Evolutionary conservation across 179 eudicot species (phyloP), one percentile per base, ranked within the genome.

Genomic region (Spinacia oleracea): DNA sequence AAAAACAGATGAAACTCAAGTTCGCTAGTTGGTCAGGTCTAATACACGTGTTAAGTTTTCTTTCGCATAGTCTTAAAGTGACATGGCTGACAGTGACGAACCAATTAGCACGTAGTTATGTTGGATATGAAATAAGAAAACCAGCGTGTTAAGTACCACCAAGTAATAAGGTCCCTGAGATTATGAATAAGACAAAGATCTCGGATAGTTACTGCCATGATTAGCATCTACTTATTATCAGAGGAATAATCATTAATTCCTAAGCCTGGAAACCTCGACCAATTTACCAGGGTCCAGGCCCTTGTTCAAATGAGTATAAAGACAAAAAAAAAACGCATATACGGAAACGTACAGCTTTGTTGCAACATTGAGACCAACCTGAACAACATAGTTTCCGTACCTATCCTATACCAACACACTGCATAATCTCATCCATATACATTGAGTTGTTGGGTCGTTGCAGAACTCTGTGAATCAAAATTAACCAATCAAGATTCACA

Each of bases 311-410:
- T n/a, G n/a, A n/a, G n/a, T n/a, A n/a, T n/a, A n/a, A n/a, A n/a
- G n/a, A n/a, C n/a, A n/a, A n/a, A n/a, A n/a, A n/a, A n/a, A n/a
- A n/a, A n/a, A n/a, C n/a, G n/a, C n/a, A n/a, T n/a, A n/a, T 34
- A 14, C 45, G 35, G 11, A 71, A 50, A 32, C n/a, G 50, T 48
- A 71, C 29, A 12, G 20, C 11, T 20, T n/a, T 32, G 31, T 32
- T 20, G n/a, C 53, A 27, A 1, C 32, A 51, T 5, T n/a, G 9
- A 73, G 55, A 78, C 88, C 42, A 64, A 93, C 97, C 97, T 95
- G 98, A 78, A 95, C 89, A 73, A 95, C 98, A 80, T 95, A 95
- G 75, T 95, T 95, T 46, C 98, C 98, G 73, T 93, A 93, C 98
- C 82, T 93, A 71, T n/a, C n/a, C n/a, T 82, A 84, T 88, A 84